These are phyloP conservation scores for Lachancea cidri DNA, from an alignment of 805 yeast species.

Conservation along the genomic window DNA sequence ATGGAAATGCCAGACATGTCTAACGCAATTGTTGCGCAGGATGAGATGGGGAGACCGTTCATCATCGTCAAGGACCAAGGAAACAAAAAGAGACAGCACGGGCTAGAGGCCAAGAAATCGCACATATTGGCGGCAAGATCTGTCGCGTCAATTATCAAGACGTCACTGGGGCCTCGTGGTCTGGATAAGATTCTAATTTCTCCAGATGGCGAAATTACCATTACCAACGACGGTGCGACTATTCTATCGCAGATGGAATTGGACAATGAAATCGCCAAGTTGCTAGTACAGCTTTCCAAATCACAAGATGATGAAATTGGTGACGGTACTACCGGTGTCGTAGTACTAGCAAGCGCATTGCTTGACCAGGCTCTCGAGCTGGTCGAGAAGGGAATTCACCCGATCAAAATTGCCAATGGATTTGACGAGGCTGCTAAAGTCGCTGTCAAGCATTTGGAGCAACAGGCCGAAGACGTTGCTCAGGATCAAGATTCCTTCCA, in stretches of 20 bases:
- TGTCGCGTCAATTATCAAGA: constrained; percentile 85
- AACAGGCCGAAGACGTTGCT: constrained; percentile 61
- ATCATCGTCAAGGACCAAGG: constrained; percentile 91
- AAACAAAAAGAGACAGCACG: constrained; percentile 59
- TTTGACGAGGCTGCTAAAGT: constrained; percentile 95
- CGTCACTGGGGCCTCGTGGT: constrained; percentile 98
- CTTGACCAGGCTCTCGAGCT: constrained; percentile 91
- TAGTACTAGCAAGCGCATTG: constrained; percentile 90
- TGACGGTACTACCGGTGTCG: constrained; percentile 99
- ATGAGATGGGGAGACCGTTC: constrained; percentile 98
- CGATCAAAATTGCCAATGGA: constrained; percentile 94
- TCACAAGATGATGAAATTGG: constrained; percentile 98
- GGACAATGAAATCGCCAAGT: constrained; percentile 92
- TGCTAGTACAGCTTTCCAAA: constrained; percentile 86
- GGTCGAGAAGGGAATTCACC: constrained; percentile 95
- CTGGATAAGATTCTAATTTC: constrained; percentile 90
- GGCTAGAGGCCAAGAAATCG: constrained; percentile 72
- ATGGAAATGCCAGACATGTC: constrained; percentile 82
- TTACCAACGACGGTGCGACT: constrained; percentile 98
- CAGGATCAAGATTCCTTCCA: constrained; percentile 28
- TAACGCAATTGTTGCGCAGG: constrained; percentile 98
- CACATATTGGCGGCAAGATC: constrained; percentile 94
- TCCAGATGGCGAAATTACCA: constrained; percentile 97
- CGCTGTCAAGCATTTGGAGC: constrained; percentile 73
- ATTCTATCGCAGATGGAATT: constrained; percentile 93